These are phyloP conservation scores for Clonostachys solani DNA, from an alignment of 2,329 filamentous ascomycete species.

Conservation along the genomic window DNA sequence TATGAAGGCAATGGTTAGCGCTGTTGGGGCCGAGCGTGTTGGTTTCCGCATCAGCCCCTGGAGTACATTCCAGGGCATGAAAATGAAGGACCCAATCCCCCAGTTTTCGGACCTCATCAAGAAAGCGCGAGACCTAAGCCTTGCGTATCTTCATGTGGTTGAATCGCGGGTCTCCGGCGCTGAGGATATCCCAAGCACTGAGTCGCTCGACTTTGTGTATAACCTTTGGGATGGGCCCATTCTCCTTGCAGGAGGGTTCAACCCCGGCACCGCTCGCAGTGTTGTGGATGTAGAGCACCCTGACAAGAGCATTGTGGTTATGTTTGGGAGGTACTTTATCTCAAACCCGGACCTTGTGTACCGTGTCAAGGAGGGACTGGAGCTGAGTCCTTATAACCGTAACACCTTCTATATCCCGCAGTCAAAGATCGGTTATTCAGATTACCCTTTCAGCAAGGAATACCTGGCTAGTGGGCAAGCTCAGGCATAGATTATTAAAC, in stretches of 20 bases:
- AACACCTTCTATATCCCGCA: constrained; percentile 16
- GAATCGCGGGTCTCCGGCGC: constrained; percentile 48
- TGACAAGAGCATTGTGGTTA: constrained; percentile 21
- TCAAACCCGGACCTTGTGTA: constrained; percentile 18
- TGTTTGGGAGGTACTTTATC: constrained; percentile 24
- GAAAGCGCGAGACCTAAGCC: constrained; percentile 41
- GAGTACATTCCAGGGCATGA: constrained; percentile 58
- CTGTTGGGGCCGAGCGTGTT: constrained; percentile 44
- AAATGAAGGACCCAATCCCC: constrained; percentile 55
- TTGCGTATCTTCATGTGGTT: constrained; percentile 60
- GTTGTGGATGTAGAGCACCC: constrained; percentile 21
- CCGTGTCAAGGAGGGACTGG: constrained; percentile 15
- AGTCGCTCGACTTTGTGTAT: constrained; percentile 24
- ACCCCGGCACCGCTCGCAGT: constrained; percentile 9
- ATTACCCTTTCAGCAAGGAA: constrained; percentile 17
- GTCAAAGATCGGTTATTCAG: constrained; percentile 13
- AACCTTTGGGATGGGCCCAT: constrained; percentile 23
- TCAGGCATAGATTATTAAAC: no score
- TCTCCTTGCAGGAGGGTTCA: constrained; percentile 27
- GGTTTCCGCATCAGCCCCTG: constrained; percentile 58
- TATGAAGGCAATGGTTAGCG: constrained; percentile 26
- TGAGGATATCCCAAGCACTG: constrained; percentile 26
- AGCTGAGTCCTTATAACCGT: constrained; percentile 15
- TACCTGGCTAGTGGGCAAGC: not conserved
- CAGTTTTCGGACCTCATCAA: constrained; percentile 57